These are phyloP conservation scores for Eucalyptus curtisii DNA, from an alignment of 345 rosid species.

Conservation along the genomic window DNA sequence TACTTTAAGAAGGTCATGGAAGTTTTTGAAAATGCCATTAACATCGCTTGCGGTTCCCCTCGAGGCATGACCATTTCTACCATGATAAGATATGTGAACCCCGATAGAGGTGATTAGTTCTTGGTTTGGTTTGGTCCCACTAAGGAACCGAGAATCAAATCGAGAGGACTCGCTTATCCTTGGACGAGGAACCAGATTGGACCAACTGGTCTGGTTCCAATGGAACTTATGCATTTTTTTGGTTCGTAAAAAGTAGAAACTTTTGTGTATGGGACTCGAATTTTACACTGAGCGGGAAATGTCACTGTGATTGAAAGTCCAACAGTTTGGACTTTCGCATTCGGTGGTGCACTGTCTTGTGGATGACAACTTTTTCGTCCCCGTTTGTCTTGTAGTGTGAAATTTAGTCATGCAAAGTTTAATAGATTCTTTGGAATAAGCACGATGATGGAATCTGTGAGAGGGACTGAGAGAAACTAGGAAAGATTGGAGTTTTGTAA, in stretches of 20 bases:
- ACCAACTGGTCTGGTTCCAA: rapidly evolving
- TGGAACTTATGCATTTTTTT: too few relatives aligned
- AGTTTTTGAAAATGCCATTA: too few relatives aligned
- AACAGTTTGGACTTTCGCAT: not conserved
- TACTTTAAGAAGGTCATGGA: too few relatives aligned
- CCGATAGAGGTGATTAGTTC: rapidly evolving
- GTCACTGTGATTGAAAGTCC: not conserved
- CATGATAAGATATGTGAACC: too few relatives aligned
- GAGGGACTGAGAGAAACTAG: too few relatives aligned
- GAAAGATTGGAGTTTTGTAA: too few relatives aligned
- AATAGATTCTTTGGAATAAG: not conserved
- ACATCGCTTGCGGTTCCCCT: too few relatives aligned
- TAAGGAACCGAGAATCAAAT: too few relatives aligned
- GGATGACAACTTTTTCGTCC: not conserved
- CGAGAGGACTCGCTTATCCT: rapidly evolving
- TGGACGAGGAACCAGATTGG: too few relatives aligned
- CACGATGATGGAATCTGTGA: not conserved
- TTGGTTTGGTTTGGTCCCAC: rapidly evolving
- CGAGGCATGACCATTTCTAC: too few relatives aligned
- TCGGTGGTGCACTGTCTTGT: rapidly evolving
- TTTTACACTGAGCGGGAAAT: not conserved
- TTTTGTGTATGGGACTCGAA: too few relatives aligned
- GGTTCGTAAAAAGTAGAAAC: too few relatives aligned
- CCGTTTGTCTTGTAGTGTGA: not conserved
- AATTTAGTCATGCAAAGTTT: not conserved